These are phyloP conservation scores for Clonostachys solani DNA, from an alignment of 2,329 filamentous ascomycete genomes.

Conservation along the genomic window DNA sequence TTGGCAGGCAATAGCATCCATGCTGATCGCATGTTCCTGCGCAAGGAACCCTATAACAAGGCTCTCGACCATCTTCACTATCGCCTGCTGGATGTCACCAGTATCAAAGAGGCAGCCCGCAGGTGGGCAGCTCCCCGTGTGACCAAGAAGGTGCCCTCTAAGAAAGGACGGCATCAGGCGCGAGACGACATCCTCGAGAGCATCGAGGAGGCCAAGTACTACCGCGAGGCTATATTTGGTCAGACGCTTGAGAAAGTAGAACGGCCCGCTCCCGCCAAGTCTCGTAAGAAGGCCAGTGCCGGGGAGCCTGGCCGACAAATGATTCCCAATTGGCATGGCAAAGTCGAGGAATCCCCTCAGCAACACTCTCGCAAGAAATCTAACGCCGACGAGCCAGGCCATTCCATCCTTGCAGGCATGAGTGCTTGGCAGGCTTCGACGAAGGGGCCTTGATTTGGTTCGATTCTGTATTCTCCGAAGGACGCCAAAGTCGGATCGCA, in stretches of 20 bases:
- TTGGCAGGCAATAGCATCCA: slow-evolving; percentile 93
- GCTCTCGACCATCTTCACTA: slow-evolving; percentile 81
- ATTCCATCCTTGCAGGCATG: no score
- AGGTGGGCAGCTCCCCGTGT: slow-evolving; percentile 61
- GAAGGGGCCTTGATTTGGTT: no score
- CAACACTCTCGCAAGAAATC: no score
- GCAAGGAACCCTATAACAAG: slow-evolving; percentile 65
- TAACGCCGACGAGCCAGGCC: no score
- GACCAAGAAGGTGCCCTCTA: slow-evolving; percentile 60
- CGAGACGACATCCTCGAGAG: slow-evolving; percentile 90
- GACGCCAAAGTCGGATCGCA: no score
- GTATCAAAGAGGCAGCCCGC: slow-evolving; percentile 83
- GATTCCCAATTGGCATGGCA: no score
- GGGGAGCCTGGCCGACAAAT: no score
- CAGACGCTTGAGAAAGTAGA: slow-evolving; percentile 12
- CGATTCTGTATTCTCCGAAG: no score
- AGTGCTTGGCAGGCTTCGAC: no score
- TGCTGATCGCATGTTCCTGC: slow-evolving; percentile 79
- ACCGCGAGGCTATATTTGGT: slow-evolving; percentile 66
- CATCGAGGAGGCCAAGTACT: slow-evolving; percentile 86
- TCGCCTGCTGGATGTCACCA: slow-evolving; percentile 86
- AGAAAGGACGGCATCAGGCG: slow-evolving; percentile 77
- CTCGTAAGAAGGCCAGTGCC: no score
- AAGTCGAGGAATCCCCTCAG: no score
- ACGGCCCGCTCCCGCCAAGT: no score